Evolutionary conservation across 2,329 filamentous ascomycete species (phyloP).

Genomic region (Lithohypha guttulata): DNA sequence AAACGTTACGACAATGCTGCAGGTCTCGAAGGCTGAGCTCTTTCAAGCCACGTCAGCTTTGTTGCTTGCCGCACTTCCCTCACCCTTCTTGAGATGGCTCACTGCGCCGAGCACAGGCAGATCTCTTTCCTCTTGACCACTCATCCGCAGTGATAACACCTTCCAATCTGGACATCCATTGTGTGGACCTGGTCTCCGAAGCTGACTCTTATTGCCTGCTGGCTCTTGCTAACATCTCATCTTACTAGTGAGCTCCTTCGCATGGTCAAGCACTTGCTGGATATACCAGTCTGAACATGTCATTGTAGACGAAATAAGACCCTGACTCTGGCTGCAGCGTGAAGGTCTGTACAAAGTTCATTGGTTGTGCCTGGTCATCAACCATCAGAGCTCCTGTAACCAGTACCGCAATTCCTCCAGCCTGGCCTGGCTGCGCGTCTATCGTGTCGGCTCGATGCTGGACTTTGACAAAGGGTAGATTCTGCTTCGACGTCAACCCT

Average conservation of each 20-base stretch:
- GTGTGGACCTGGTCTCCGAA: too few relatives aligned
- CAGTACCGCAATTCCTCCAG: slow-evolving; percentile 68
- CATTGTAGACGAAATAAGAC: slow-evolving; percentile 83
- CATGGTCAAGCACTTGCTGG: too few relatives aligned
- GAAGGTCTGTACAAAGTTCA: slow-evolving; percentile 88
- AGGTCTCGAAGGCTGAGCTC: too few relatives aligned
- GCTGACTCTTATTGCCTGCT: background rate
- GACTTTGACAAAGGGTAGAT: slow-evolving; percentile 70
- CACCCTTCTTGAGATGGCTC: too few relatives aligned
- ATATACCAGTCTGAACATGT: slow-evolving; percentile 86
- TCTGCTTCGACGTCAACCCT: slow-evolving; percentile 36
- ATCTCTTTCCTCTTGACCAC: background rate
- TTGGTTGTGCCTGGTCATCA: slow-evolving; percentile 72
- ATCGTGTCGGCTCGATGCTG: slow-evolving; percentile 65
- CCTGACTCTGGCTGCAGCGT: slow-evolving; percentile 64
- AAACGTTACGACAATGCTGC: too few relatives aligned
- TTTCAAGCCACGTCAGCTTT: slow-evolving; percentile 5
- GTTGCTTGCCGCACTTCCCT: too few relatives aligned
- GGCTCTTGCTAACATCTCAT: too few relatives aligned
- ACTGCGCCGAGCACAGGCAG: slow-evolving; percentile 5
- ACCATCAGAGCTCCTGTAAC: slow-evolving; percentile 81
- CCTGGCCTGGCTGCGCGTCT: slow-evolving; percentile 63
- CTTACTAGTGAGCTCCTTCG: too few relatives aligned
- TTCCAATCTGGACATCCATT: too few relatives aligned
- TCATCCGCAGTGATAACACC: background rate